Evolutionary conservation across 2,329 filamentous ascomycete genomes (phyloP), one percentile per base, ranked within the genome.

Genomic region (Epicoccum sorghinum): DNA sequence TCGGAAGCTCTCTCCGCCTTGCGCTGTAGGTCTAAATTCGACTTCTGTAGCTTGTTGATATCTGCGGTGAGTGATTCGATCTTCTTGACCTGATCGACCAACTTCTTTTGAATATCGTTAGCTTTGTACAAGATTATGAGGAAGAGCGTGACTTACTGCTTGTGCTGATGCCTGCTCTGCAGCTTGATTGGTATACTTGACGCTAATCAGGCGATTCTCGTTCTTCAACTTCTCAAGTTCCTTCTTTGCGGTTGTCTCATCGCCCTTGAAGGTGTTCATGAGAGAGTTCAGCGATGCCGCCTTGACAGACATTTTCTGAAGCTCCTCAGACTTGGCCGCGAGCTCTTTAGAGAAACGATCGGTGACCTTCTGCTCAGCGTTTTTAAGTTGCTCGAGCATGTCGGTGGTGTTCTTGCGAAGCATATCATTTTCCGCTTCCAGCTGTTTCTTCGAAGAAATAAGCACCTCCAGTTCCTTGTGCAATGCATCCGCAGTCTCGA

Each of bases 281-380:
- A 57, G 35, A 4, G 43, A 42, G 22, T 63, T 54, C 7, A 71
- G 50, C n/a, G 52, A 49, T 1, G 45, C 29, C 4, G 23, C 47
- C 53, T 72, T 72, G 23, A 57, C 36, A 1, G 49, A 47, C 47
- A 67, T 58, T 39, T 67, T 64, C 22, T 47, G 49, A 9, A 71
- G 45, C 33, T 59, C 44, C 4, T 65, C 64, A 12, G 54, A 52
- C 10, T 61, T 48, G 2, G 45, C 42, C 25, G 61, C 59, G 7
- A 69, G 41, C 54, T 69, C 56, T 7, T 57, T 47, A 8, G 57
- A 48, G 43, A 62, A 65, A 14, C 47, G 35, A 25, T 63, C 57
- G 10, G 47, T 60, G 7, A 54, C 52, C 24, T 54, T 49, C 30
- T 66, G 51, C 39, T 67, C 55, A 10, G 30, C 41, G 3, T 39